A percentile compares a stretch with the other conserved stretches of the same genome.
Conservation (phyloP, 2,329 filamentous ascomycete genomes). For the Lachnum nothofagi region DNA sequence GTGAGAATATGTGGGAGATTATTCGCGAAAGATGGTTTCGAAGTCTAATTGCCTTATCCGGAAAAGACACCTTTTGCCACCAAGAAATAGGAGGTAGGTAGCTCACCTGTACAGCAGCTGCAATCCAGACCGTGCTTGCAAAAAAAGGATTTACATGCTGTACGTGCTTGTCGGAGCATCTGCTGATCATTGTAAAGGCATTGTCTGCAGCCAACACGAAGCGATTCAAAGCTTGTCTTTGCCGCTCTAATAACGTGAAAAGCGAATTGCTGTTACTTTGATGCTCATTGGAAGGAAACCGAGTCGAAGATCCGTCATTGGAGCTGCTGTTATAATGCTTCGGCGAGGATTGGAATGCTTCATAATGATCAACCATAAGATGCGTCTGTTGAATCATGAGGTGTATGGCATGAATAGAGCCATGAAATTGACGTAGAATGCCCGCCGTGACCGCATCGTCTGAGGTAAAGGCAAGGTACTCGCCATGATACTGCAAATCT, state of each 20-base stretch:
- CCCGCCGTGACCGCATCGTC: neutral
- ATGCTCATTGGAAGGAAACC: too few species aligned
- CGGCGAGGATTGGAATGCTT: neutral
- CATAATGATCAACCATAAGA: slow-evolving; percentile 3
- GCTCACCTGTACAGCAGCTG: neutral
- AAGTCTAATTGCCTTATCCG: too few species aligned
- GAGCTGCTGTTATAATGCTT: neutral
- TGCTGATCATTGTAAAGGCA: neutral
- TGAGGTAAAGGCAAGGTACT: slow-evolving; percentile 30
- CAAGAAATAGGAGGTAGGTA: too few species aligned
- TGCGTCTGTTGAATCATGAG: slow-evolving; percentile 9
- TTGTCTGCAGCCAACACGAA: neutral
- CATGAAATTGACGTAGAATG: slow-evolving; percentile 25
- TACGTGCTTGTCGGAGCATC: neutral
- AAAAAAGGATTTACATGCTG: neutral
- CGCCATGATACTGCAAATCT: slow-evolving; percentile 29
- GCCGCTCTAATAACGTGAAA: neutral
- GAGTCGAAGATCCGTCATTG: neutral
- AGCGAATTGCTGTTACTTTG: neutral
- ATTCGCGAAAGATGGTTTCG: too few species aligned
- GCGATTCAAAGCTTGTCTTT: neutral
- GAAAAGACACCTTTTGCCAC: too few species aligned
- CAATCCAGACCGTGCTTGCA: neutral
- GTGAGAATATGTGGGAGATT: too few species aligned
- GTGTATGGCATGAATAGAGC: slow-evolving; percentile 19